A percentile compares a stretch with the other conserved stretches of the same genome.
These are phyloP conservation scores for Hanseniaspora pseudoguilliermondii DNA, from an alignment of 805 yeast genomes.

Conservation along the genomic window DNA sequence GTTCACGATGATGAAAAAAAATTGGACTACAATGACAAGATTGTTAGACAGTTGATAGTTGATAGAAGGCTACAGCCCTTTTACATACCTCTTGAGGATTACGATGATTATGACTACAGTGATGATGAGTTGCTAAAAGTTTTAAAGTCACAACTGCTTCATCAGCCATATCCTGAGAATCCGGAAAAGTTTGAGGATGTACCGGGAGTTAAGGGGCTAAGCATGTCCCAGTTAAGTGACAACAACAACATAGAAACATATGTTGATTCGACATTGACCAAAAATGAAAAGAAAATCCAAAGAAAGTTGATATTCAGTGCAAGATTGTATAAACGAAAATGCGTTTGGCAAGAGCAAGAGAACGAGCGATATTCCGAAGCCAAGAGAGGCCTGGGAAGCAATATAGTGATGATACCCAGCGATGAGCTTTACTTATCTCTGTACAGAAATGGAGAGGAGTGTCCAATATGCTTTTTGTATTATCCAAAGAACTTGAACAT, in stretches of 20 bases:
- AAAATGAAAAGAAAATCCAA: conserved; percentile 24
- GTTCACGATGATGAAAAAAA: conserved; percentile 56
- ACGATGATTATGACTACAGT: conserved; percentile 49
- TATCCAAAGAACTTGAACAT: conserved; percentile 67
- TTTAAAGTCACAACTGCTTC: conserved; percentile 41
- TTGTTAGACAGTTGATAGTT: conserved; percentile 60
- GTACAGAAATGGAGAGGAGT: conserved; percentile 61
- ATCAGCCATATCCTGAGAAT: conserved; percentile 36
- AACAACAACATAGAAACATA: conserved; percentile 22
- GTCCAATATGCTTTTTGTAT: conserved; percentile 87
- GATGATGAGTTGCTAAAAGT: conserved; percentile 50
- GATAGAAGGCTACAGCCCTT: conserved; percentile 76
- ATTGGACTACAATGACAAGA: conserved; percentile 56
- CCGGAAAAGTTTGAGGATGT: conserved; percentile 27
- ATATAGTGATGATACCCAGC: conserved; percentile 24
- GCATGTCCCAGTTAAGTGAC: conserved; percentile 13
- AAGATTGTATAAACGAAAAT: conserved; percentile 30
- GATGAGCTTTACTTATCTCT: conserved; percentile 40
- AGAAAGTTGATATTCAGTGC: conserved; percentile 25
- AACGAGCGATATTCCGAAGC: conserved; percentile 49
- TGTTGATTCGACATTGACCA: conserved; percentile 22
- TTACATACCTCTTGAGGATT: conserved; percentile 77
- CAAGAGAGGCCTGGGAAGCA: conserved; percentile 29
- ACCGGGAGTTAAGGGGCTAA: conserved; percentile 21
- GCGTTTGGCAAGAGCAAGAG: conserved; percentile 41